Evolutionary conservation across 2,329 filamentous ascomycete genomes (phyloP).

Genomic region (Moelleriella libera): DNA sequence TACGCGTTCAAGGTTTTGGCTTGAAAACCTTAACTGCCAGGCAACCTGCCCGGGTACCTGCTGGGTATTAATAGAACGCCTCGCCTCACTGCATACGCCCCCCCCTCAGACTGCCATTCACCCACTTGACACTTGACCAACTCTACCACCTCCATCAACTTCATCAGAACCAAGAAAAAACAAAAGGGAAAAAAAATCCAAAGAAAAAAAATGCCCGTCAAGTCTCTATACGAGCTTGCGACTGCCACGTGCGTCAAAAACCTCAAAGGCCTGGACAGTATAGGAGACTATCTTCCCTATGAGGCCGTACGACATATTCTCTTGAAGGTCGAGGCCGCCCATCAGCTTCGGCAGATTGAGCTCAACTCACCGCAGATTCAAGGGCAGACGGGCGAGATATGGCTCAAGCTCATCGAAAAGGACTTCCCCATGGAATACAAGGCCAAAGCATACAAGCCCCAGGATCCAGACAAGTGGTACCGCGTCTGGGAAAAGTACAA

Average conservation of each 20-base stretch:
- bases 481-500: conserved; percentile 62
- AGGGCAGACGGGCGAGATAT: conserved; percentile 56
- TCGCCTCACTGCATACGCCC: no score
- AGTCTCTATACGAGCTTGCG: conserved; percentile 37
- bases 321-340: conserved; percentile 53
- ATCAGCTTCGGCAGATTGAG: conserved; percentile 65
- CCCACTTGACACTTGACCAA: no score
- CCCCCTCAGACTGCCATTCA: no score
- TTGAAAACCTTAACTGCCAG: not conserved
- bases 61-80: no score
- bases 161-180: no score
- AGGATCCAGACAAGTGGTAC: conserved; percentile 58
- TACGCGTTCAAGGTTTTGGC: no score
- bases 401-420: conserved; percentile 64
- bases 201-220: conserved; percentile 33
- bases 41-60: not conserved
- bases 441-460: conserved; percentile 48
- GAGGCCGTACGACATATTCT: conserved; percentile 51
- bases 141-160: no score
- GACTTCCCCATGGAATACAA: conserved; percentile 56
- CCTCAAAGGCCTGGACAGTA: conserved; percentile 44
- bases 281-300: conserved; percentile 62
- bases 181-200: no score
- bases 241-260: conserved; percentile 37
- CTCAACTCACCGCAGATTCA: conserved; percentile 61